A percentile compares a stretch with the other conserved stretches of the same genome.
phyloP scores from a whole-genome alignment of 1,139 yeast genomes.

The Zygosaccharomyces sapae region DNA sequence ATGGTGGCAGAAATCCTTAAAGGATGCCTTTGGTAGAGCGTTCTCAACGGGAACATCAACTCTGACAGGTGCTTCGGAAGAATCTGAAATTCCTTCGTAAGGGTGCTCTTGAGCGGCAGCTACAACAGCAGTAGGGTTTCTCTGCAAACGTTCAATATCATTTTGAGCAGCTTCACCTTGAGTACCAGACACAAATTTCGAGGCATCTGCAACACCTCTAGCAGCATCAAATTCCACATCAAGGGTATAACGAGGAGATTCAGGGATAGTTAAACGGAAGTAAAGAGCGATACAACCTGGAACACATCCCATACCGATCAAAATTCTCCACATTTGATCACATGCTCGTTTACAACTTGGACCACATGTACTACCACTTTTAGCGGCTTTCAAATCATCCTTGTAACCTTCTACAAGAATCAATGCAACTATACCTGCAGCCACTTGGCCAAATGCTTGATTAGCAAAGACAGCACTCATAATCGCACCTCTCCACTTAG shows the following conservation, averaged over 20 bases:
- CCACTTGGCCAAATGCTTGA: slow-evolving; percentile 87
- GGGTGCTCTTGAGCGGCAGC: slow-evolving; percentile 17
- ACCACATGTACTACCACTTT: slow-evolving; percentile 54
- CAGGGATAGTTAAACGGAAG: slow-evolving; percentile 89
- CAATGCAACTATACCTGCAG: slow-evolving; percentile 80
- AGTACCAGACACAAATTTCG: slow-evolving; percentile 46
- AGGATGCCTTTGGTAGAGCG: slow-evolving; percentile 47
- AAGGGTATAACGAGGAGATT: slow-evolving; percentile 83
- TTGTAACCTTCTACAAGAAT: slow-evolving; percentile 71
- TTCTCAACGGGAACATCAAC: slow-evolving; percentile 1
- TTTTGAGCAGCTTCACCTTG: slow-evolving; percentile 44
- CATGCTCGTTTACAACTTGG: slow-evolving; percentile 65
- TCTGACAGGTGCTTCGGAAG: neutral
- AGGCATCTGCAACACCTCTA: slow-evolving; percentile 59
- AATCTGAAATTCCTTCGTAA: neutral
- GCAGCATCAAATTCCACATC: slow-evolving; percentile 63
- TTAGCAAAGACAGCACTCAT: slow-evolving; percentile 92
- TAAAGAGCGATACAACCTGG: slow-evolving; percentile 81
- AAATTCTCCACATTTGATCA: slow-evolving; percentile 92
- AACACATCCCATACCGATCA: slow-evolving; percentile 82
- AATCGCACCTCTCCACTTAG: slow-evolving; percentile 95
- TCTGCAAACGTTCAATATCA: slow-evolving; percentile 42
- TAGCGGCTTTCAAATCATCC: slow-evolving; percentile 49
- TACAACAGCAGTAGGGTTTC: slow-evolving; percentile 42
- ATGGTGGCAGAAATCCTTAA: slow-evolving; percentile 58